phyloP scores from a whole-genome alignment of 2,329 filamentous ascomycete species.

The Chaetoscypha palmicola region DNA sequence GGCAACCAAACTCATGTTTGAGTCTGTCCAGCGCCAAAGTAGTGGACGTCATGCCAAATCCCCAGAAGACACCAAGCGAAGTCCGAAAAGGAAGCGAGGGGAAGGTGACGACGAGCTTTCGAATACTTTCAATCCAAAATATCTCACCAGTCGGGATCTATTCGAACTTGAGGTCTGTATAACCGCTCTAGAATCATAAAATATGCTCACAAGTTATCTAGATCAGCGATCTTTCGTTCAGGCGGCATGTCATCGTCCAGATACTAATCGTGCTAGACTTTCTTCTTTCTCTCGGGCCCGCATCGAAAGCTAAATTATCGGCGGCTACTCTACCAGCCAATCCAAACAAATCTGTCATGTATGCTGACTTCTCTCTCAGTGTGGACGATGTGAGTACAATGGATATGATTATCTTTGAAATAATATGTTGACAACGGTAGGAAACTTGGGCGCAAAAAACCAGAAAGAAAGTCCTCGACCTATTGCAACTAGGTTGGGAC shows the following conservation, averaged over 20 bases:
- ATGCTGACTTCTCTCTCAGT: slow-evolving; percentile 63
- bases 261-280: slow-evolving; percentile 93
- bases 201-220: slow-evolving; percentile 33
- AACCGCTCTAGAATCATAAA: background rate
- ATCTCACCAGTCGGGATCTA: slow-evolving; percentile 91
- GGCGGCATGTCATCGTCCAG: slow-evolving; percentile 90
- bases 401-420: background rate
- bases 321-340: slow-evolving; percentile 53
- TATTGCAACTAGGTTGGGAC: slow-evolving; percentile 72
- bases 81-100: slow-evolving; percentile 63
- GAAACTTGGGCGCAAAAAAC: slow-evolving; percentile 78
- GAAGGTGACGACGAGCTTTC: slow-evolving; percentile 54
- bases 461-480: slow-evolving; percentile 71
- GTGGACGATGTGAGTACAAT: slow-evolving; percentile 68
- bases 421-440: slow-evolving; percentile 35
- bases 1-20: slow-evolving; percentile 67
- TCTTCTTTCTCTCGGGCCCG: slow-evolving; percentile 77
- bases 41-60: slow-evolving; percentile 44
- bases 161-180: slow-evolving; percentile 80
- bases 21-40: slow-evolving; percentile 48
- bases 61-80: slow-evolving; percentile 56
- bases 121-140: slow-evolving; percentile 90
- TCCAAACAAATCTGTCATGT: slow-evolving; percentile 74
- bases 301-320: slow-evolving; percentile 71
- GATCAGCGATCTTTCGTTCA: slow-evolving; percentile 91